A percentile compares a stretch with the other conserved stretches of the same genome.
These are phyloP conservation scores for Quercus parvula DNA, from an alignment of 306 rosid species.

Conservation along the genomic window DNA sequence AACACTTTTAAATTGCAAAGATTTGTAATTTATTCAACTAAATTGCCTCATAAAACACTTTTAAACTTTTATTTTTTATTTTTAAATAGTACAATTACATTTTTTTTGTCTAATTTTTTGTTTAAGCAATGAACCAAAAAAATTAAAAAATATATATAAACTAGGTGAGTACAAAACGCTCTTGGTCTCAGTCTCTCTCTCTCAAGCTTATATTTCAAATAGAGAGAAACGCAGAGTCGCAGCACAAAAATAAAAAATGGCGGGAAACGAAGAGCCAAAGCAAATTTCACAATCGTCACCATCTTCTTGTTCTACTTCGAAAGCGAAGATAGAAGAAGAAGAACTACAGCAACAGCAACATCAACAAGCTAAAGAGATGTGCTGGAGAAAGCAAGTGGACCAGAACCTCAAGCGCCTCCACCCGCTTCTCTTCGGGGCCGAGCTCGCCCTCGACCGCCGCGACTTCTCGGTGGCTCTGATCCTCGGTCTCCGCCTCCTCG, in stretches of 20 bases:
- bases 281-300: slow-evolving; percentile 3
- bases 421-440: slow-evolving; percentile 74
- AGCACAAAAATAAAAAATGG: slow-evolving; percentile 37
- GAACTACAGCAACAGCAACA: background rate
- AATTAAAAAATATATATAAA: too few species aligned
- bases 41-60: too few species aligned
- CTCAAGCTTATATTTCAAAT: background rate
- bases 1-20: too few species aligned
- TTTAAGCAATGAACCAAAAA: too few species aligned
- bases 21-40: too few species aligned
- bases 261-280: slow-evolving; percentile 47
- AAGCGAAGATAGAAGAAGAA: slow-evolving; percentile 18
- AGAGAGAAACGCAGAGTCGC: background rate
- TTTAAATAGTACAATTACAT: too few species aligned
- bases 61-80: too few species aligned
- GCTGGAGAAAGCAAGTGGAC: slow-evolving; percentile 62
- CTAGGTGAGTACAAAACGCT: background rate
- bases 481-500: slow-evolving; percentile 74
- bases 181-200: background rate
- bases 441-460: slow-evolving; percentile 46
- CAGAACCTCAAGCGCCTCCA: slow-evolving; percentile 67
- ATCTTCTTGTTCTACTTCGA: slow-evolving; percentile 10
- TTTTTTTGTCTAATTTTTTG: too few species aligned
- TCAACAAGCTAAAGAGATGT: slow-evolving; percentile 18
- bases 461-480: slow-evolving; percentile 64